A percentile compares a stretch with the other conserved stretches of the same genome.
Evolutionary conservation across 2,329 filamentous ascomycete species (phyloP).

Genomic region (Eutypa lata): DNA sequence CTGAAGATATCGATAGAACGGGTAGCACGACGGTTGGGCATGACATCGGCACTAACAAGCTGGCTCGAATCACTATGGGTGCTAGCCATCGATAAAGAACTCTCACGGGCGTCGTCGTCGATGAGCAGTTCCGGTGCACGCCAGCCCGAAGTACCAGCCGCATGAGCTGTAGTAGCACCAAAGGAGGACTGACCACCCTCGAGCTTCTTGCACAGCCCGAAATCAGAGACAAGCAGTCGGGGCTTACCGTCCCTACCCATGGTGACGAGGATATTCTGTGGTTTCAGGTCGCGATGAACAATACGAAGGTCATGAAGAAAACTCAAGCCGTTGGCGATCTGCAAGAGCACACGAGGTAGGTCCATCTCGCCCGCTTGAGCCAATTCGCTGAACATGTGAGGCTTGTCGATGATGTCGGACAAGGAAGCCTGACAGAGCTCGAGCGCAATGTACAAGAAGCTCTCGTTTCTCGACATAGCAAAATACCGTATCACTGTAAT

Average conservation of each 20-base stretch:
- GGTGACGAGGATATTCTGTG: conserved; percentile 91
- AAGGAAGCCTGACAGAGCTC: conserved; percentile 93
- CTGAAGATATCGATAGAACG: conserved; percentile 97
- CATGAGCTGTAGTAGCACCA: conserved; percentile 88
- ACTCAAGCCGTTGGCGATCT: conserved; percentile 84
- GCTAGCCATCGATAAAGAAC: conserved; percentile 41
- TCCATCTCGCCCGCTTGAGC: conserved; percentile 72
- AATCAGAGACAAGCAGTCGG: conserved; percentile 93
- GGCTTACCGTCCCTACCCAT: conserved; percentile 67
- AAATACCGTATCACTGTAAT: conserved; percentile 84
- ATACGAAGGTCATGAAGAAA: conserved; percentile 91
- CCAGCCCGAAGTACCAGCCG: conserved; percentile 92
- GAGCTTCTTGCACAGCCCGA: conserved; percentile 95
- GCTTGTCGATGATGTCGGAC: conserved; percentile 84
- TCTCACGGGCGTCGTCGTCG: conserved; percentile 65
- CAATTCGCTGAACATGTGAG: conserved; percentile 62
- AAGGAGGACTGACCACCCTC: conserved; percentile 94
- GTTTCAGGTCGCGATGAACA: conserved; percentile 95
- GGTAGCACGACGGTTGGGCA: conserved; percentile 75
- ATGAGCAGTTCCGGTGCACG: conserved; percentile 90
- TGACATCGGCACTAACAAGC: conserved; percentile 55
- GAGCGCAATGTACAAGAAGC: conserved; percentile 93
- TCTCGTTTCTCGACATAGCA: conserved; percentile 81
- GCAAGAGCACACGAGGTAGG: conserved; percentile 75
- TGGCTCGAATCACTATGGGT: conserved; percentile 62